Percentiles rank a stretch among this genome's conserved stretches.
Evolutionary conservation across 192 early-diverging fungal species (phyloP).

Genomic region (Pilaira anomala): DNA sequence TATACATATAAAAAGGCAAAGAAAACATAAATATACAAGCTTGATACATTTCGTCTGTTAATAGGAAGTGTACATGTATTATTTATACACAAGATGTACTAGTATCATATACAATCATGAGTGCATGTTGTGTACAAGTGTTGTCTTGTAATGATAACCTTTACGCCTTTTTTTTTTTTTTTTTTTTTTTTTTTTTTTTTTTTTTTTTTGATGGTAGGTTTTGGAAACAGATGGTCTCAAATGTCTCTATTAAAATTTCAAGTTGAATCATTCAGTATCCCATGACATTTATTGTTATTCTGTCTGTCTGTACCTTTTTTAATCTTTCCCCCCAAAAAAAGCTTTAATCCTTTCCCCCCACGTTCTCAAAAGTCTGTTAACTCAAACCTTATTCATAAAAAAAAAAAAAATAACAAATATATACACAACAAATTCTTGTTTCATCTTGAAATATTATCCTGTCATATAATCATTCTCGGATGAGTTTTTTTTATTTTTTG

Average conservation of each 20-base stretch:
- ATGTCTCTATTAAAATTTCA: constrained; percentile 5
- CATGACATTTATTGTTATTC: not conserved
- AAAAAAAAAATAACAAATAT: not conserved
- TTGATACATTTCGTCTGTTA: not conserved
- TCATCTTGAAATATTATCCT: constrained; percentile 11
- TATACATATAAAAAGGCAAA: not conserved
- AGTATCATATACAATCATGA: no score
- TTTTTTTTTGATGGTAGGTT: constrained; percentile 1
- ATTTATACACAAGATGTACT: no score
- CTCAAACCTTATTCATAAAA: not conserved
- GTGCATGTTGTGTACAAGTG: no score
- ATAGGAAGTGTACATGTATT: no score
- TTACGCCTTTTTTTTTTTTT: not conserved
- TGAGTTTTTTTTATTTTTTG: not conserved
- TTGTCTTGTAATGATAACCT: no score
- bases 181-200: not conserved
- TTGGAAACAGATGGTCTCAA: constrained; percentile 23
- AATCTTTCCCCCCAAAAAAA: not conserved
- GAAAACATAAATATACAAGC: not conserved
- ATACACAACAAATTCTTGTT: constrained; percentile 16
- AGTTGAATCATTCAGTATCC: not conserved
- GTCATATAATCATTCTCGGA: constrained; percentile 2
- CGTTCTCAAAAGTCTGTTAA: not conserved
- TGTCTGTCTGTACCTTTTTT: not conserved
- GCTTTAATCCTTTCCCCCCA: not conserved